Base-by-base conservation (phyloP, 192 early-diverging fungal genomes). In the Glomus cerebriforme region DNA sequence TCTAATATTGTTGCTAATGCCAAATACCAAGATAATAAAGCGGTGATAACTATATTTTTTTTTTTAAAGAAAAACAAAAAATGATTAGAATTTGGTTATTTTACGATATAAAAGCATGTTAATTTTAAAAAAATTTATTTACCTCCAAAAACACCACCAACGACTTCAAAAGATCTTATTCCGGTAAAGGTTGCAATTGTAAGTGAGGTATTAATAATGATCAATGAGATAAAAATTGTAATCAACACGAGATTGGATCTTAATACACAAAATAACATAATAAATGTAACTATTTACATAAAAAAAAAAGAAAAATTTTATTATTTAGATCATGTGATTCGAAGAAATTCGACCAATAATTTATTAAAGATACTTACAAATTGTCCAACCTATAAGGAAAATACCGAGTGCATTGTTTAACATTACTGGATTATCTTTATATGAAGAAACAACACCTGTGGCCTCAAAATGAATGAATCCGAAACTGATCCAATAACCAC, bases 21-120 rank as follows among this genome's bases (percentile, higher is more conserved):
- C 79, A 88, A 89, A 79, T 94, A 94, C 92, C 91, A 94, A 62
- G 91, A 92, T 75, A 90, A 85, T 17, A 92, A 65, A 15, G 93
- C 88, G n/a, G 92, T 90, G 71, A 93, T 81, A 43, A 93, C 78
- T 65, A 15, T n/a, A n/a, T n/a, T n/a, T n/a, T n/a, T 13, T 63
- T 12, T 12, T n/a, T n/a, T n/a, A 63, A 63, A 27, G 12, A 27
- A 63, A 63, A 63, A 63, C 12, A 63, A 22, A 54, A 54, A 4
- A 22, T n/a, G n/a, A n/a, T 63, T 27, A 63, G n/a, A 12, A 27
- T 63, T 27, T 8, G 13, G 8, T 27, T 10, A 43, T 26, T 63
- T 13, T n/a, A n/a, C n/a, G n/a, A 26, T 62, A 62, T 26, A n/a
- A 62, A n/a, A 24, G 15, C 7, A n/a, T 3, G 9, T 9, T 0